These are phyloP conservation scores for Talaromyces borbonicus DNA, from an alignment of 495 filamentous ascomycete species.

Conservation along the genomic window DNA sequence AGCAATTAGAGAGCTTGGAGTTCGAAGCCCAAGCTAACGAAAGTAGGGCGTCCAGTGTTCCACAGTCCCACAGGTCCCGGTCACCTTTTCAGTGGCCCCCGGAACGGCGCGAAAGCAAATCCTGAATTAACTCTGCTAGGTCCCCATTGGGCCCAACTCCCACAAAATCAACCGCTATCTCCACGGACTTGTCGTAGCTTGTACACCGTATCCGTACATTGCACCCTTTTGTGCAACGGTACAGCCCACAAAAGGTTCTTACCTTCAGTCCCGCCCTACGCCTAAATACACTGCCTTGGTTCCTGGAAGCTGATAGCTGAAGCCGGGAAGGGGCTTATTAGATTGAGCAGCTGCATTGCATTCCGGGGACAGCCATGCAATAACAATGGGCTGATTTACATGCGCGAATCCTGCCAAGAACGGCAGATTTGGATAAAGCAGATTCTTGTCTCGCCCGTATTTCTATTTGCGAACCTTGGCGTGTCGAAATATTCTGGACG, in stretches of 20 bases:
- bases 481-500: too few relatives aligned
- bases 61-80: not conserved
- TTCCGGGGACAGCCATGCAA: too few relatives aligned
- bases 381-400: too few relatives aligned
- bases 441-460: too few relatives aligned
- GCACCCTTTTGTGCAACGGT: too few relatives aligned
- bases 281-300: not conserved
- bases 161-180: not conserved
- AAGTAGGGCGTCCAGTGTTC: conserved; percentile 4
- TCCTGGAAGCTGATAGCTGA: not conserved
- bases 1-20: too few relatives aligned
- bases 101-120: conserved; percentile 4
- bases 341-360: too few relatives aligned
- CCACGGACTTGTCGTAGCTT: not conserved
- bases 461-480: too few relatives aligned
- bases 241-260: not conserved
- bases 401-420: too few relatives aligned
- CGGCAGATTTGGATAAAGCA: too few relatives aligned
- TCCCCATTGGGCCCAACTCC: not conserved
- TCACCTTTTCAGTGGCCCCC: conserved; percentile 6
- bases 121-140: conserved; percentile 8
- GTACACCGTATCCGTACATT: too few relatives aligned
- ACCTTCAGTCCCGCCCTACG: not conserved
- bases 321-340: not conserved
- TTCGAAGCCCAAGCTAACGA: not conserved